These are phyloP conservation scores for Talinum fruticosum DNA, from an alignment of 148 eudicot genomes.

Conservation along the genomic window DNA sequence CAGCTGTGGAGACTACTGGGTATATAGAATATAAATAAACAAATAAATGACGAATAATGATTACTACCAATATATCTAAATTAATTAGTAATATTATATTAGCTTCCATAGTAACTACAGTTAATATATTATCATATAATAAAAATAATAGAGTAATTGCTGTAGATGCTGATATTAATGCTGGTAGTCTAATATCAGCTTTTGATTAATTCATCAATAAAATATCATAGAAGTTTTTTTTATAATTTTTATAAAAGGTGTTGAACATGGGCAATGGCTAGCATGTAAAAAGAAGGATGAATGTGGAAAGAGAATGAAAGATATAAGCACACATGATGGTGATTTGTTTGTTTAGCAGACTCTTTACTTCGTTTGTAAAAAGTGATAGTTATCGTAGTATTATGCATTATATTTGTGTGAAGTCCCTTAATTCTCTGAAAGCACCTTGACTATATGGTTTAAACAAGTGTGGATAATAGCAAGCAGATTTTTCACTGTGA, in stretches of 20 bases:
- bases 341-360: not conserved
- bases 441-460: not conserved
- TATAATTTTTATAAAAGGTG: too few relatives aligned
- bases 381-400: not conserved
- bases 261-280: not conserved
- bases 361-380: not conserved
- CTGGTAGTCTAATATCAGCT: not conserved
- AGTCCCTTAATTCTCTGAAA: not conserved
- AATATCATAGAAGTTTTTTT: too few relatives aligned
- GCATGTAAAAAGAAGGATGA: not conserved
- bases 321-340: not conserved
- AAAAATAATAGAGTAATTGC: not conserved
- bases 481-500: not conserved
- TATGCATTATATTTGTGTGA: not conserved
- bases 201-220: not conserved
- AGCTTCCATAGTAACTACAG: not conserved
- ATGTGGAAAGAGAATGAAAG: not conserved
- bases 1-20: not conserved
- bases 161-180: not conserved
- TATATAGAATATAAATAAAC: not conserved
- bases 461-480: not conserved
- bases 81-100: not conserved
- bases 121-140: not conserved
- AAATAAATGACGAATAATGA: not conserved
- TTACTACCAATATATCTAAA: not conserved